Evolutionary conservation across 805 yeast species (phyloP).

Genomic region (Scheffersomyces coipomensis): DNA sequence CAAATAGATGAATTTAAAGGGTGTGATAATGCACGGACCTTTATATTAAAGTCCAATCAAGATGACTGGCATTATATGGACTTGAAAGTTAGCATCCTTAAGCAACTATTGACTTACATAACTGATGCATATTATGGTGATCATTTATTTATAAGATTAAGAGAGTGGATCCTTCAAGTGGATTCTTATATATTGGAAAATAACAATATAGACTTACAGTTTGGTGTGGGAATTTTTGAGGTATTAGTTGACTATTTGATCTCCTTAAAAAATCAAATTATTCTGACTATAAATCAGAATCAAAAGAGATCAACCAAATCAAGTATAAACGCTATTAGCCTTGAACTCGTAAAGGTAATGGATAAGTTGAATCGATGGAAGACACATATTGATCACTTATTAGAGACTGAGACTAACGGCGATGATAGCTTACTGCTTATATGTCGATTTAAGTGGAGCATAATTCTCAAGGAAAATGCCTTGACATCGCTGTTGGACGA

Average conservation of each 20-base stretch:
- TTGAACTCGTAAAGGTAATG: conserved; percentile 35
- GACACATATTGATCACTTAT: conserved; percentile 25
- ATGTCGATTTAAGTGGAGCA: conserved; percentile 34
- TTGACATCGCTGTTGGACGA: conserved; percentile 29
- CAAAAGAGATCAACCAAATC: conserved; percentile 25
- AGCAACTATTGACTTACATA: conserved; percentile 24
- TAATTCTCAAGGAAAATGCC: conserved; percentile 23
- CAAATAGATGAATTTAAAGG: conserved; percentile 11
- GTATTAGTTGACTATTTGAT: conserved; percentile 44
- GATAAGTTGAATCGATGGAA: conserved; percentile 53
- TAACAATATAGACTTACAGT: conserved; percentile 10
- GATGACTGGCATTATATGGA: conserved; percentile 12
- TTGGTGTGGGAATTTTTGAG: conserved; percentile 44
- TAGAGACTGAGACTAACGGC: conserved; percentile 5
- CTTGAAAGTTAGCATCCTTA: conserved; percentile 22
- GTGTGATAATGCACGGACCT: conserved; percentile 9
- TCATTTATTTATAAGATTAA: conserved; percentile 28
- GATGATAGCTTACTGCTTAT: conserved; percentile 4
- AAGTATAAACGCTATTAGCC: conserved; percentile 31
- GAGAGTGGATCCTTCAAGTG: conserved; percentile 32
- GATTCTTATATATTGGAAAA: conserved; percentile 18
- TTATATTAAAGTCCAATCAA: conserved; percentile 10
- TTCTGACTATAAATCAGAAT: conserved; percentile 13
- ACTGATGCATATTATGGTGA: conserved; percentile 39
- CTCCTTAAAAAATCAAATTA: conserved; percentile 24